Percentiles rank a stretch among this genome's conserved stretches.
phyloP scores from a whole-genome alignment of 345 rosid species.

The Heritiera littoralis region DNA sequence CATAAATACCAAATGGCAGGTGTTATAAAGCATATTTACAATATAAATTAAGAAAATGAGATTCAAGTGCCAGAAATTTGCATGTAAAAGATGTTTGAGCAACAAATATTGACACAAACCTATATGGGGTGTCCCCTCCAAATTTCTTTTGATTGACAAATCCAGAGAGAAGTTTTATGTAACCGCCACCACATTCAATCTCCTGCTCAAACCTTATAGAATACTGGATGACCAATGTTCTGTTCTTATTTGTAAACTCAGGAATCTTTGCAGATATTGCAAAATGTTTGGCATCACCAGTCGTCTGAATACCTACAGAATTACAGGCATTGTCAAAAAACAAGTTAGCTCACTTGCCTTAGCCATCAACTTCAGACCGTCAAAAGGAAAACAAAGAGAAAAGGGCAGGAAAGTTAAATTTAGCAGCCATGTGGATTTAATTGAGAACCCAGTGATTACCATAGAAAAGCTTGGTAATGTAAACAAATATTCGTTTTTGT shows the following conservation, averaged over 20 bases:
- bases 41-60: background rate
- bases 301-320: constrained; percentile 73
- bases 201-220: constrained; percentile 84
- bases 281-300: constrained; percentile 74
- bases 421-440: no score
- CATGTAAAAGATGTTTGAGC: background rate
- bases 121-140: constrained; percentile 96
- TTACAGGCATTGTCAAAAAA: constrained; percentile 13
- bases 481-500: background rate
- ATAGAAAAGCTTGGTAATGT: background rate
- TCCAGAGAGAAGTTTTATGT: constrained; percentile 86
- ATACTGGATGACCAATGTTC: constrained; percentile 82
- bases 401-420: background rate
- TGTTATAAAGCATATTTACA: background rate
- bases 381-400: background rate
- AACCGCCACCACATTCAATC: constrained; percentile 95
- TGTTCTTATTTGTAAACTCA: constrained; percentile 76
- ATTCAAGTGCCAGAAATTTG: background rate
- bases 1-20: background rate
- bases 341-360: background rate
- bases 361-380: background rate
- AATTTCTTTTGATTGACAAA: constrained; percentile 93
- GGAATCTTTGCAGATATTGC: constrained; percentile 86
- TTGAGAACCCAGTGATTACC: background rate
- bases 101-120: constrained; percentile 41